Evolutionary conservation across 495 filamentous ascomycete genomes (phyloP), one percentile per base, ranked within the genome.

Genomic region (Penicillium ochrochloron): DNA sequence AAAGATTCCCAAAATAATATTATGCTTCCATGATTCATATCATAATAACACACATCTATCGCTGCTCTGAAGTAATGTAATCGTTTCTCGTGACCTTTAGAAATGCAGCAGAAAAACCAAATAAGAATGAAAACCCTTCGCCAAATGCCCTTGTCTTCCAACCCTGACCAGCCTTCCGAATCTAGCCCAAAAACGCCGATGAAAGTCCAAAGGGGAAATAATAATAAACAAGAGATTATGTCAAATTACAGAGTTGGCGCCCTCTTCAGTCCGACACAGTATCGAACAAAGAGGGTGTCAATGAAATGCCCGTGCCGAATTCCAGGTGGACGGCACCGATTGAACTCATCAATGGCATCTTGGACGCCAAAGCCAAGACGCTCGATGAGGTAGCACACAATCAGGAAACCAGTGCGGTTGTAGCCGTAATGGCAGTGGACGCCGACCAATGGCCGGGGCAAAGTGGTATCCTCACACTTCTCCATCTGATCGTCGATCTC

Each of bases 341-440:
- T 87, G 75, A 98, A 98, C 64, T 89, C 87, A 50, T 92, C 86
- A 60, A 97, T 89, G 5, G 94, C 94, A 61, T 89, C 86, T 68
- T 91, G 85, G 15, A 96, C 84, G 54, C 77, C 79, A 72, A 84
- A 96, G 1, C 86, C 86, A 67, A 89, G 82, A 59, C 87, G 83
- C 77, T 98, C 94, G 56, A 98, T 90, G 7, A 97, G 77, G 67
- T 98, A 98, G 69, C 88, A 92, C n/a, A 90, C 89, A 37, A 98
- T 88, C 70, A 97, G 89, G 72, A 94, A 97, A 2, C 94, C 93
- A 0, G 93, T 96, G 37, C 93, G 86, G 70, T 97, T 96, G 78
- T 92, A 97, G 0, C 94, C 94, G 66, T 98, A 97, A 69, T 98
- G 94, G 70, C 94, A 97, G 72, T 98, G 94, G 1, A 97, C 92